Evolutionary conservation across 345 rosid genomes (phyloP), one percentile per base, ranked within the genome.

Genomic region (Citrus glauca): DNA sequence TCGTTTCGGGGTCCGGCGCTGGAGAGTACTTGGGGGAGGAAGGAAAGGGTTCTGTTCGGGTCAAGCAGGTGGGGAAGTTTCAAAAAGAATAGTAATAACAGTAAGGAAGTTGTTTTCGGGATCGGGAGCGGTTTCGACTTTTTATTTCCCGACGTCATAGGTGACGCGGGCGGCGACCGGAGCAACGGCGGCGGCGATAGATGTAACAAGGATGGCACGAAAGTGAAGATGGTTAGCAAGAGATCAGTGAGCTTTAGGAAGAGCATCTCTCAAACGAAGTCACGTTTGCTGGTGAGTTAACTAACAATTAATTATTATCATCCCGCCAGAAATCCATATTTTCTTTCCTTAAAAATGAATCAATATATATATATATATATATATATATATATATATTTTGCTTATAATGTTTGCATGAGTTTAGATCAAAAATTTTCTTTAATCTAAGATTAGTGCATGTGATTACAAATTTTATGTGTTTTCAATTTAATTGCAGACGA

Each of bases 1-100:
- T 78, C 86, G 64, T 82, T 89, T 1, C 78, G 86, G 38, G 60
- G 76, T 67, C 78, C 77, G 9, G 86, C 40, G 56, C 16, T 24
- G 4, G 40, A 35, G 76, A 83, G 64, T 80, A 9, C 42, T 38
- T 67, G 67, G 72, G 78, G 73, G 71, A 81, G 5, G 20, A 84
- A 79, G 45, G 88, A 79, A 24, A 73, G 72, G 81, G 79, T 76
- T 13, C 2, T 73, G 66, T 84, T 87, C 59, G 87, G 85, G 69
- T 91, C 93, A 3, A 78, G 82, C 37, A 77, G 93, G 80, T 87
- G 94, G 95, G 86, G 84, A 24, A 81, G 82, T 71, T 78, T 86
- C 45, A 84, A 60, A 86, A 89, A 74, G 66, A 76, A 81, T 40
- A 76, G 80, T 40, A 83, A 75, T 2, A 11, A 13, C 5, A 13